Conservation (phyloP, 495 filamentous ascomycete genomes). For the Hyaloscypha bicolor region DNA sequence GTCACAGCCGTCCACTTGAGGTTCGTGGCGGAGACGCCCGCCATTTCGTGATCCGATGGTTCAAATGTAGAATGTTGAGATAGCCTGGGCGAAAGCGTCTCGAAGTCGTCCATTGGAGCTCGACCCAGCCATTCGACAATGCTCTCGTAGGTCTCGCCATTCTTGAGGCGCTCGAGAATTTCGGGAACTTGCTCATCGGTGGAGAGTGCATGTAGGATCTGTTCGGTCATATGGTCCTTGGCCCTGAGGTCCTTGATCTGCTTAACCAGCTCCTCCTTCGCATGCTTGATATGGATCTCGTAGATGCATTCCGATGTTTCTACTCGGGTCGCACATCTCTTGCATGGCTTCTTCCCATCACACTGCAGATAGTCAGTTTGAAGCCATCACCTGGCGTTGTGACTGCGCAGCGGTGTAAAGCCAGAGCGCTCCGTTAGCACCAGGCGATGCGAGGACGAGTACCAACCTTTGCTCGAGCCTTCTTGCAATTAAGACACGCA, state of each 20-base stretch:
- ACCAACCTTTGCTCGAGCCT: conserved; percentile 35
- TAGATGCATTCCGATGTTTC: conserved; percentile 32
- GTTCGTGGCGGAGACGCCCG: conserved; percentile 11
- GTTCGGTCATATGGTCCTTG: conserved; percentile 36
- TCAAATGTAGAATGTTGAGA: conserved; percentile 31
- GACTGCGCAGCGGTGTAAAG: background rate
- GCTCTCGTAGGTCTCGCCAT: conserved; percentile 36
- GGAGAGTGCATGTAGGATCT: conserved; percentile 38
- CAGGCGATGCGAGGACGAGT: background rate
- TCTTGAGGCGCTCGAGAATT: conserved; percentile 37
- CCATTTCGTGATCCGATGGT: conserved; percentile 31
- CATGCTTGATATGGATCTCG: conserved; percentile 34
- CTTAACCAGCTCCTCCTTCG: conserved; percentile 35
- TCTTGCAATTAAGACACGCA: conserved; percentile 34
- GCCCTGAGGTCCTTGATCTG: conserved; percentile 30
- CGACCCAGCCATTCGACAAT: conserved; percentile 41
- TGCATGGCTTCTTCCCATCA: conserved; percentile 33
- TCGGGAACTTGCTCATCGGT: conserved; percentile 39
- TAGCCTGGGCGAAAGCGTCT: conserved; percentile 24
- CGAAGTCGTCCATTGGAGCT: conserved; percentile 29
- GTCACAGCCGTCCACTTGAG: conserved; percentile 40
- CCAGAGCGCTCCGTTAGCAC: conserved; percentile 66
- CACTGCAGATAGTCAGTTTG: conserved; percentile 25
- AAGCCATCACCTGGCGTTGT: background rate
- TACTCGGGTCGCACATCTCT: conserved; percentile 28